A percentile compares a stretch with the other conserved stretches of the same genome.
Conservation (phyloP, 2,329 filamentous ascomycete genomes). For the Trichoderma guizhouense region DNA sequence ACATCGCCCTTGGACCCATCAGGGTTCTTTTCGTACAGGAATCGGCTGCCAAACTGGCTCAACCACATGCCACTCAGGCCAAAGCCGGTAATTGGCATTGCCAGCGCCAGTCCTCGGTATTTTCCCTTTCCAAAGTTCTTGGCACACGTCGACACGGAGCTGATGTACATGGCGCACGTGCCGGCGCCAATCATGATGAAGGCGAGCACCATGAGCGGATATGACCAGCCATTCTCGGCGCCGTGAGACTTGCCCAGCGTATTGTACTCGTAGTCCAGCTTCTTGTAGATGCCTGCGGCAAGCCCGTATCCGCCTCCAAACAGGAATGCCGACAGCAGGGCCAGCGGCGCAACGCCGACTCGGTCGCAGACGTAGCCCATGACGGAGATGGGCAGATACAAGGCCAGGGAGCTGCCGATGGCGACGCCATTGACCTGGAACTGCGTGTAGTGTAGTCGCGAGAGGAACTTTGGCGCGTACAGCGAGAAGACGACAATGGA, state of each 20-base stretch:
- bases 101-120: constrained; percentile 83
- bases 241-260: constrained; percentile 34
- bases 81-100: constrained; percentile 86
- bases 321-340: constrained; percentile 66
- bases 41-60: constrained; percentile 77
- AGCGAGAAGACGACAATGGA: constrained; percentile 92
- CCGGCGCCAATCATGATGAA: constrained; percentile 81
- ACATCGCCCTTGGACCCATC: constrained; percentile 63
- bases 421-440: constrained; percentile 88
- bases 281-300: constrained; percentile 72
- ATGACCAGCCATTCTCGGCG: constrained; percentile 59
- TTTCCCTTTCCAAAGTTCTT: constrained; percentile 95
- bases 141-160: constrained; percentile 88
- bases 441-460: constrained; percentile 81
- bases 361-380: constrained; percentile 92
- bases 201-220: constrained; percentile 77
- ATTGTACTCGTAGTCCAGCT: constrained; percentile 46
- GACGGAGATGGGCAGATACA: constrained; percentile 88
- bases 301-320: constrained; percentile 81
- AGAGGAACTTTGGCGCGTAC: constrained; percentile 87
- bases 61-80: constrained; percentile 95
- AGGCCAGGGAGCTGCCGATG: constrained; percentile 79
- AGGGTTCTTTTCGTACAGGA: constrained; percentile 67
- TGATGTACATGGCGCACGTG: constrained; percentile 85
- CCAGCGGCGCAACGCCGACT: constrained; percentile 73